phyloP scores from a whole-genome alignment of 2,329 filamentous ascomycete species.

The Arthrobotrys sphaeroides region DNA sequence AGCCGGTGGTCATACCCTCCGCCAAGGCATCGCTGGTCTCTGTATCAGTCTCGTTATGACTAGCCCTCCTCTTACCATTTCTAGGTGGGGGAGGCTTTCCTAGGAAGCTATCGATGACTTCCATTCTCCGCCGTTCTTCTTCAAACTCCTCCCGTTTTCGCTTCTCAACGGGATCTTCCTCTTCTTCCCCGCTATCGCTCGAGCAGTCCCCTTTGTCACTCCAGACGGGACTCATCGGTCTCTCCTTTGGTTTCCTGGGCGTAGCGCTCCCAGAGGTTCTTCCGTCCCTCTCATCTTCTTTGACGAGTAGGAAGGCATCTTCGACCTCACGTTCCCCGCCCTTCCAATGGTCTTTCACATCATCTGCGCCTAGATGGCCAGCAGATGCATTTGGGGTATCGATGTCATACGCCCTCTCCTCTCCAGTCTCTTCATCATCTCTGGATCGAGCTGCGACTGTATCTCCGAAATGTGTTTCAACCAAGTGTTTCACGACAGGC shows the following conservation, averaged over 20 bases:
- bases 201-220: conserved; percentile 44
- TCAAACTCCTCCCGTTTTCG: conserved; percentile 30
- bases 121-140: conserved; percentile 36
- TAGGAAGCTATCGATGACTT: conserved; percentile 50
- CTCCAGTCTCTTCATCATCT: conserved; percentile 46
- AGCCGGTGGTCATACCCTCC: conserved; percentile 9
- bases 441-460: conserved; percentile 60
- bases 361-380: neutral
- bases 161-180: conserved; percentile 20
- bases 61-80: conserved; percentile 6
- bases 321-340: conserved; percentile 43
- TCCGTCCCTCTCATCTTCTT: conserved; percentile 25
- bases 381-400: conserved; percentile 10
- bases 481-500: conserved; percentile 94
- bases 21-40: conserved; percentile 19
- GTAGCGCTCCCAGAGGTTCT: conserved; percentile 27
- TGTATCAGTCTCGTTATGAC: conserved; percentile 29
- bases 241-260: conserved; percentile 5
- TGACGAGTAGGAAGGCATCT: conserved; percentile 29
- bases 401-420: conserved; percentile 37
- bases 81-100: conserved; percentile 9
- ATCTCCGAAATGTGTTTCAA: conserved; percentile 92
- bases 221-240: conserved; percentile 49
- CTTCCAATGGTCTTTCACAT: conserved; percentile 32
- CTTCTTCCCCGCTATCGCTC: conserved; percentile 38